These are phyloP conservation scores for Stephania japonica DNA, from an alignment of 164 flowering plant species.

Conservation along the genomic window DNA sequence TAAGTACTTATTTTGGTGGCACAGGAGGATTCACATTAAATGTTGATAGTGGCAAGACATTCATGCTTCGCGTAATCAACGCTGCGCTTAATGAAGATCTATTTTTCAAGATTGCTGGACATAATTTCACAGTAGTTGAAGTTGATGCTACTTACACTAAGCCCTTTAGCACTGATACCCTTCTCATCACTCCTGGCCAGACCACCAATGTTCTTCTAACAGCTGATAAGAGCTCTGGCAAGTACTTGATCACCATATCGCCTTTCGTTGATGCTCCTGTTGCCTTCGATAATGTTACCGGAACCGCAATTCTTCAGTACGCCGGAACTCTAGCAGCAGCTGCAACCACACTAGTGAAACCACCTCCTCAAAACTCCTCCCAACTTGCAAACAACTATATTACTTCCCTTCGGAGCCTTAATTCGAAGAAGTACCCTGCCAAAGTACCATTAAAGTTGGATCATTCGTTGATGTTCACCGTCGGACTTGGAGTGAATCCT, in stretches of 20 bases:
- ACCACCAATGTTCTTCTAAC: conserved; percentile 66
- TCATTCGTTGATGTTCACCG: conserved; percentile 50
- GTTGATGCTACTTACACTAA: conserved; percentile 67
- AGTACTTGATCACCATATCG: conserved; percentile 52
- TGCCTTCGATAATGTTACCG: conserved; percentile 60
- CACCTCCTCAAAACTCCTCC: conserved; percentile 59
- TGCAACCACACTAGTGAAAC: conserved; percentile 30
- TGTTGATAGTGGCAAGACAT: conserved; percentile 58
- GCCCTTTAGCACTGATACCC: conserved; percentile 55
- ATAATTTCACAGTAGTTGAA: conserved; percentile 53
- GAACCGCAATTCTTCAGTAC: conserved; percentile 64
- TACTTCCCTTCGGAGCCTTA: conserved; percentile 46
- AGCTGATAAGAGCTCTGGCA: conserved; percentile 39
- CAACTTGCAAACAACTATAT: conserved; percentile 45
- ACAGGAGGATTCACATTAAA: conserved; percentile 40
- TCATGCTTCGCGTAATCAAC: conserved; percentile 55
- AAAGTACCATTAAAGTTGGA: conserved; percentile 46
- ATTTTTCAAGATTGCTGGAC: conserved; percentile 72
- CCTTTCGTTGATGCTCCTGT: conserved; percentile 75
- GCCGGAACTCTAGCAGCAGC: conserved; percentile 42
- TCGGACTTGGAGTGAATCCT: conserved; percentile 59
- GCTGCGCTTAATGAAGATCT: conserved; percentile 82
- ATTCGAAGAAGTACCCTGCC: conserved; percentile 60
- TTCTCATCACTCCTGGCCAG: conserved; percentile 70
- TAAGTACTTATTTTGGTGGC: neutral